These are phyloP conservation scores for Vaucheria bursata DNA, from an alignment of 352 stramenopile genomes.

Conservation along the genomic window DNA sequence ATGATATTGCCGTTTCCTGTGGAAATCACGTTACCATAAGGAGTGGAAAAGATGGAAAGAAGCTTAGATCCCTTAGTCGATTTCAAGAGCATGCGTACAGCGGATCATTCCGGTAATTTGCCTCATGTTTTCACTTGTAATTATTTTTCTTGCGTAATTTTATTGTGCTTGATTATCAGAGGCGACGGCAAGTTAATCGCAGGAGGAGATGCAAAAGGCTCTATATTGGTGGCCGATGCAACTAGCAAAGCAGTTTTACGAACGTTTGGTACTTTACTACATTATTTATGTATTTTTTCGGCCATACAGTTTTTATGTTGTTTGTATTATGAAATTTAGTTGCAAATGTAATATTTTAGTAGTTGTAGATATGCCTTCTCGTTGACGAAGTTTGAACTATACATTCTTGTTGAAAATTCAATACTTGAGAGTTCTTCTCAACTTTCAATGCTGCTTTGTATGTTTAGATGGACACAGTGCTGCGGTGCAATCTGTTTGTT, in stretches of 20 bases:
- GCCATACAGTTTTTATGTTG: no score
- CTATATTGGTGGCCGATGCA: constrained; percentile 30
- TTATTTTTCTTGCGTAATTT: background rate
- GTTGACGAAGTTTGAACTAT: no score
- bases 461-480: constrained; percentile 12
- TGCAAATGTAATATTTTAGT: no score
- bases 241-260: constrained; percentile 39
- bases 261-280: constrained; percentile 21
- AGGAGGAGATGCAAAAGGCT: constrained; percentile 27
- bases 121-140: background rate
- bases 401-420: no score
- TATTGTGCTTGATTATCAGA: background rate
- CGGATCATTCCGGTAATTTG: constrained; percentile 8
- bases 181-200: constrained; percentile 31
- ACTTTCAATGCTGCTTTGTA: no score
- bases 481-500: constrained; percentile 26
- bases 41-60: constrained; percentile 2
- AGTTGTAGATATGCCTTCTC: no score
- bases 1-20: constrained; percentile 39
- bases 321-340: no score
- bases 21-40: constrained; percentile 31
- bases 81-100: constrained; percentile 36
- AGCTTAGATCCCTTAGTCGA: constrained; percentile 20
- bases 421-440: no score
- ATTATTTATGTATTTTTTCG: no score